Evolutionary conservation across 257 asterid species (phyloP).

Genomic region (Przewalskia tangutica): DNA sequence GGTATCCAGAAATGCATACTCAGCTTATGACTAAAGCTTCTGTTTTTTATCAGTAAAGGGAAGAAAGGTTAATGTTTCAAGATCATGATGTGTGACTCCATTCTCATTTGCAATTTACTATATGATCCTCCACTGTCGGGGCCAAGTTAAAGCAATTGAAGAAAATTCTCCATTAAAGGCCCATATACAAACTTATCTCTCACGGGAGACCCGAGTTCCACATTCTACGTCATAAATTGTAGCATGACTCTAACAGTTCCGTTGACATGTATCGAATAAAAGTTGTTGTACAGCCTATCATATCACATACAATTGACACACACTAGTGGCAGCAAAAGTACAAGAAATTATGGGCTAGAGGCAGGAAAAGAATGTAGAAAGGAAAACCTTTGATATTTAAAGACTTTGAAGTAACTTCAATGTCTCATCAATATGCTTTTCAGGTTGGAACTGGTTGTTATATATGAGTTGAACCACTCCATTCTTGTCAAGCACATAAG

Average conservation of each 20-base stretch:
- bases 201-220: not conserved
- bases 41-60: not conserved
- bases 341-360: not conserved
- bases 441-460: conserved; percentile 98
- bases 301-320: not conserved
- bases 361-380: not conserved
- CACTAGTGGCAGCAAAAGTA: not conserved
- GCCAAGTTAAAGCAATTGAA: not conserved
- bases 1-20: not conserved
- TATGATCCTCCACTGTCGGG: not conserved
- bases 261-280: not conserved
- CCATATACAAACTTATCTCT: not conserved
- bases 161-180: not conserved
- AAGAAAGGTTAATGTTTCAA: not conserved
- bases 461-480: conserved; percentile 88
- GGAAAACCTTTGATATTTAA: conserved; percentile 12
- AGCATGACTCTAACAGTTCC: not conserved
- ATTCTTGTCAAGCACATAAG: conserved; percentile 91
- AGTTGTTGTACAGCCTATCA: not conserved
- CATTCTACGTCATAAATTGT: not conserved
- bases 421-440: conserved; percentile 93
- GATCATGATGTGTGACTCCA: not conserved
- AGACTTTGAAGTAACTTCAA: conserved; percentile 75
- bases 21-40: not conserved
- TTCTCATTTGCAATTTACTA: conserved; percentile 1